A percentile compares a stretch with the other conserved stretches of the same genome.
These are phyloP conservation scores for Candida xiaguanensis DNA, from an alignment of 805 yeast genomes.

Conservation along the genomic window DNA sequence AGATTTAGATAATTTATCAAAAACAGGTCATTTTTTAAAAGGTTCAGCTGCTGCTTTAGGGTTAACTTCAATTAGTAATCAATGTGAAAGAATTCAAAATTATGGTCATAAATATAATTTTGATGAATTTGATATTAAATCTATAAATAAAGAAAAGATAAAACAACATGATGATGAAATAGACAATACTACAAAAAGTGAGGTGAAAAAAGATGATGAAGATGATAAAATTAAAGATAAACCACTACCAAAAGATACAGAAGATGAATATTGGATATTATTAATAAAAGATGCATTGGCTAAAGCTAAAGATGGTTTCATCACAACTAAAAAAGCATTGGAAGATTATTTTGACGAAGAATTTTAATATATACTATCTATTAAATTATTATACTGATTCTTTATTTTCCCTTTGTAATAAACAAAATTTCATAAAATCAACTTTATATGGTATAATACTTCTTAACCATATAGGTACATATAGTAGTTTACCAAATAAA, in stretches of 20 bases:
- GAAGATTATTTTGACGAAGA: slow-evolving; percentile 44
- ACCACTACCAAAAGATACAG: slow-evolving; percentile 11
- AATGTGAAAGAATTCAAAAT: slow-evolving; percentile 93
- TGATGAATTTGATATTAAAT: slow-evolving; percentile 20
- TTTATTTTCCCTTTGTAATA: slow-evolving; percentile 18
- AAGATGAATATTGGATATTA: slow-evolving; percentile 36
- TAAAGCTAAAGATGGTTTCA: slow-evolving; percentile 50
- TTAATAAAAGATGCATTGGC: slow-evolving; percentile 52
- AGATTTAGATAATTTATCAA: slow-evolving; percentile 57
- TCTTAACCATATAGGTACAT: slow-evolving; percentile 40
- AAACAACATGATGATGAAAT: neutral
- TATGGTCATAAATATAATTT: slow-evolving; percentile 58
- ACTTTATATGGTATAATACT: slow-evolving; percentile 28
- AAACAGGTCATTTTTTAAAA: slow-evolving; percentile 87
- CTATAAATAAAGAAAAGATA: slow-evolving; percentile 10
- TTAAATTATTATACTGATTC: neutral
- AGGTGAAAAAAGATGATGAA: neutral
- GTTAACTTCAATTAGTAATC: slow-evolving; percentile 70
- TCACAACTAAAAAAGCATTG: slow-evolving; percentile 46
- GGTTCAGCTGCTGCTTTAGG: slow-evolving; percentile 97
- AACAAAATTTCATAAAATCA: slow-evolving; percentile 50
- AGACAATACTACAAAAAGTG: neutral
- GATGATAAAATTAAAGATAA: neutral
- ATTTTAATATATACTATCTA: neutral
- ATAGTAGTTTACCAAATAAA: slow-evolving; percentile 53